phyloP scores from a whole-genome alignment of 805 yeast species.

The Candida peoriensis region DNA sequence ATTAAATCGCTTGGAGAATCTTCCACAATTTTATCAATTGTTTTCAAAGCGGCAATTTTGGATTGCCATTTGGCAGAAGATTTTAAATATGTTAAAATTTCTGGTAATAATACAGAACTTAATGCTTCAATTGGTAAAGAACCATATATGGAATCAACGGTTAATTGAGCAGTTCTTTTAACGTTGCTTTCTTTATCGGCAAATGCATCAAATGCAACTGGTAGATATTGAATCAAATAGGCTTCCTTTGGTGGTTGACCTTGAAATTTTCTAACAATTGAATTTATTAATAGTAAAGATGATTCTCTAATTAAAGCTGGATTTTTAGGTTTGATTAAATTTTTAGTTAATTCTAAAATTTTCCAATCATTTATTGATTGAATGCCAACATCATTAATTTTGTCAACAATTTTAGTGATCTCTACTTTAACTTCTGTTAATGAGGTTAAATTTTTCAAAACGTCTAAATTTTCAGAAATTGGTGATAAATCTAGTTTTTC shows the following conservation, averaged over 20 bases:
- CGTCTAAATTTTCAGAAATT: constrained; percentile 49
- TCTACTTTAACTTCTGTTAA: constrained; percentile 32
- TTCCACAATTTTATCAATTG: constrained; percentile 68
- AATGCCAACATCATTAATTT: constrained; percentile 41
- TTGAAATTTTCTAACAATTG: constrained; percentile 56
- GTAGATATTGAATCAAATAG: constrained; percentile 58
- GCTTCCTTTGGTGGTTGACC: constrained; percentile 73
- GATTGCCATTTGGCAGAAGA: constrained; percentile 93
- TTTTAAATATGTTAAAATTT: constrained; percentile 55
- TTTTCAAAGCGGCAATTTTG: constrained; percentile 71
- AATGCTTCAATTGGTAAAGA: constrained; percentile 74
- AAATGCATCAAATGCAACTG: constrained; percentile 60
- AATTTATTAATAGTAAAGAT: constrained; percentile 54
- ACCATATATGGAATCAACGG: constrained; percentile 65
- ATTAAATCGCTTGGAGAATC: constrained; percentile 82
- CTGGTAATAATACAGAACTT: constrained; percentile 63
- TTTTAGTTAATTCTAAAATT: constrained; percentile 53
- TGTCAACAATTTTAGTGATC: constrained; percentile 38
- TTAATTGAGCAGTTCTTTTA: constrained; percentile 77
- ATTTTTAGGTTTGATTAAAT: constrained; percentile 70
- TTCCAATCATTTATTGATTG: constrained; percentile 57
- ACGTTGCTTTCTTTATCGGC: constrained; percentile 88
- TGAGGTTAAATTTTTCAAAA: constrained; percentile 37
- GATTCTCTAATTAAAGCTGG: constrained; percentile 74
- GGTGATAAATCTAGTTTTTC: constrained; percentile 63